These are phyloP conservation scores for Panaeolus cyanescens DNA, from an alignment of 768 basidiomycete species.

Conservation along the genomic window DNA sequence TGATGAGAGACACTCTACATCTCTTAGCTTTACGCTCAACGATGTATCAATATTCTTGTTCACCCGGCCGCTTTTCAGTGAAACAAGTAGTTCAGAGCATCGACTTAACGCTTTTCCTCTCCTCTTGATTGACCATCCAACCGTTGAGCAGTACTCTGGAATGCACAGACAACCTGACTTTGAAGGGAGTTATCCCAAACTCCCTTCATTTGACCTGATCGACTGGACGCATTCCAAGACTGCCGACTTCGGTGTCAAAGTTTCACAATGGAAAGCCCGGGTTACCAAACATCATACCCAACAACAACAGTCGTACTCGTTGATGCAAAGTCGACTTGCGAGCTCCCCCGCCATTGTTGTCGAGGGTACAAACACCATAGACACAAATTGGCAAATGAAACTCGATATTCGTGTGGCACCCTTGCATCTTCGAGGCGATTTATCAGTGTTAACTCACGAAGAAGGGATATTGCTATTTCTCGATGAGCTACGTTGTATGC, in stretches of 20 bases:
- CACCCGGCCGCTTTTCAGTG: not conserved
- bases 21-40: slow-evolving; percentile 20
- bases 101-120: slow-evolving; percentile 56
- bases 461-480: slow-evolving; percentile 44
- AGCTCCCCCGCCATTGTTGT: not conserved
- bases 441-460: slow-evolving; percentile 44
- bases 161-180: slow-evolving; percentile 42
- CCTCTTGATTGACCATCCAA: slow-evolving; percentile 71
- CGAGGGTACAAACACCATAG: not conserved
- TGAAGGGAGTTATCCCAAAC: slow-evolving; percentile 19
- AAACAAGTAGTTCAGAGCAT: not conserved
- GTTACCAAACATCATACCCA: slow-evolving; percentile 17
- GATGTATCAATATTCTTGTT: slow-evolving; percentile 66
- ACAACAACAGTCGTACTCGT: not conserved
- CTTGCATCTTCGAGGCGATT: slow-evolving; percentile 78
- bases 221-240: slow-evolving; percentile 62
- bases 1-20: not conserved
- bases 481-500: slow-evolving; percentile 14
- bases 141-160: slow-evolving; percentile 57
- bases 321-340: not conserved
- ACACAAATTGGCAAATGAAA: slow-evolving; percentile 6
- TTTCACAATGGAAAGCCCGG: slow-evolving; percentile 65
- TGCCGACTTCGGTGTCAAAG: slow-evolving; percentile 45
- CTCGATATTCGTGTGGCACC: slow-evolving; percentile 54
- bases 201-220: slow-evolving; percentile 59